Evolutionary conservation across 768 basidiomycete genomes (phyloP), one percentile per base, ranked within the genome.

Genomic region (Boletellus sp.): DNA sequence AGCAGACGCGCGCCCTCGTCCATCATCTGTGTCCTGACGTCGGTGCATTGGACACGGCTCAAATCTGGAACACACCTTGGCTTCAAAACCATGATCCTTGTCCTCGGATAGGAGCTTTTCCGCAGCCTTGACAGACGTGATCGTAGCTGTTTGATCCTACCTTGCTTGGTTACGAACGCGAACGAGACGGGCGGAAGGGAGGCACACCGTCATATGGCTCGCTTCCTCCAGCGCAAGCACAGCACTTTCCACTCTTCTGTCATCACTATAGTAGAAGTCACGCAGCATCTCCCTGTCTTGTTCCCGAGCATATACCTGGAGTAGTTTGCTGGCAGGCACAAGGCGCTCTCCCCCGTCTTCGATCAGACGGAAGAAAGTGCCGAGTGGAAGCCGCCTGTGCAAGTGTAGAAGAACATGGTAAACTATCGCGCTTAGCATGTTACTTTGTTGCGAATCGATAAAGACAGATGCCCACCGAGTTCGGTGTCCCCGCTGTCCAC

Each of bases 201-300:
- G 13, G 53, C 76, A 54, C 56, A 92, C 94, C 58, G 69, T 67
- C 67, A 86, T 83, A 19, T 70, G 70, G 3, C 76, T 73, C 7
- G 91, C 87, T 66, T 97, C 96, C 38, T 90, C 90, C 19, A 99
- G 70, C 33, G 82, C 87, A 3, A 98, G 71, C n/a, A 87, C 78
- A 0, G 94, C 96, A 67, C 87, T 95, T 64, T 98, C 96, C 13
- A 91, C 86, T 40, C 94, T 78, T 47, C 96, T 77, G 69, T 98
- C 96, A 60, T 99, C 96, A 32, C 95, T 95, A 62, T 95, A 99
- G 68, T 94, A 98, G 70, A 94, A 98, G 65, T 99, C 94, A 15
- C 93, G 77, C 7, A 98, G 72, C 82, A 98, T 87, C 55, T 91
- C 90, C 44, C 88, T 76, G 63, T 95, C 89, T 60, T 92, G 92